Base-by-base conservation (phyloP, 179 eudicot genomes). In the Vitellaria paradoxa region DNA sequence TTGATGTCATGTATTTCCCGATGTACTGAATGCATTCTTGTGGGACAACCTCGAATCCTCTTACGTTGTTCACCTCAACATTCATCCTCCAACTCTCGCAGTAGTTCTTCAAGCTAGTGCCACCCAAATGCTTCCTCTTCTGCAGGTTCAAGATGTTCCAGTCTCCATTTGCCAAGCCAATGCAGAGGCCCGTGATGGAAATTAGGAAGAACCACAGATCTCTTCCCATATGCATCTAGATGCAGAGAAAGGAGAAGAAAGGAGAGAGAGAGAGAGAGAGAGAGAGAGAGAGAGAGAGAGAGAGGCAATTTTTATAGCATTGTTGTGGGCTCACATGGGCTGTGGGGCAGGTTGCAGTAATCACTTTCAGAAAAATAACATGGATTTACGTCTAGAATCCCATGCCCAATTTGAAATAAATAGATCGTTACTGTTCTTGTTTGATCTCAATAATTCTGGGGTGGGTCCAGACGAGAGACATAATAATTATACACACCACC, bases 51-150 rank as follows among this genome's bases (percentile, higher is more conserved):
- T 83, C 87, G 40, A 87, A 87, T 0, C 68, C 87, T 6, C 77
- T 67, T 2, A 85, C 74, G 81, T 87, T 87, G 84, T 87, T 81
- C 45, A 87, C 78, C 81, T 87, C 88, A 11, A 87, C 90, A 72
- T 87, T 87, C 12, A 87, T 79, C 77, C 88, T 87, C 90, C 90
- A 87, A 56, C 87, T 84, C 79, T 84, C 87, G 17, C 90, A 87
- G 76, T 83, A 87, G 56, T 81, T 85, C 47, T 80, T 85, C 75
- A 87, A 66, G 65, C 64, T 70, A 15, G 12, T 50, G 5, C 65
- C 59, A 11, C 23, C 14, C 14, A 24, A 59, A 77, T 69, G 77
- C 42, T 75, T 81, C 56, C 30, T 56, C 56, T 37, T 78, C 18
- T 73, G 61, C 15, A 2, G 79, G 53, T 76, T 74, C 56, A 78